These are phyloP conservation scores for Lachnellula hyalina DNA, from an alignment of 2,329 filamentous ascomycete species.

Conservation along the genomic window DNA sequence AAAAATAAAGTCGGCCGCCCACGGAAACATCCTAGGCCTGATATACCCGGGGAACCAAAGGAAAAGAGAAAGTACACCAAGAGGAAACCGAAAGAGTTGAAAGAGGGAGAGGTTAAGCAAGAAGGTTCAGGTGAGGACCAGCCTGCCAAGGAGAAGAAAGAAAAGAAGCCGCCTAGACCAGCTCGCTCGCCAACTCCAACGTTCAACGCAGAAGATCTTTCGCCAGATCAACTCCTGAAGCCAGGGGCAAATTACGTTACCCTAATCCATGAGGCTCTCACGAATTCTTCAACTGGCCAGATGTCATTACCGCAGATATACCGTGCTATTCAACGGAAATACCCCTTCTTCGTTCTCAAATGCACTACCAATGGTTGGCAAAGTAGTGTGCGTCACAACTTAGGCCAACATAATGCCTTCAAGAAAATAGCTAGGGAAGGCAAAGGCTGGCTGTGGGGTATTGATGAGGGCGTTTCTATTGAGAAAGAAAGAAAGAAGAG, in stretches of 20 bases:
- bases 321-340: slow-evolving; percentile 50
- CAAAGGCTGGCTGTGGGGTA: slow-evolving; percentile 53
- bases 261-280: slow-evolving; percentile 52
- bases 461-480: slow-evolving; percentile 47
- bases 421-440: slow-evolving; percentile 46
- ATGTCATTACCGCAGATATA: slow-evolving; percentile 58
- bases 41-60: slow-evolving; percentile 47
- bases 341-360: slow-evolving; percentile 52
- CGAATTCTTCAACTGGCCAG: slow-evolving; percentile 41
- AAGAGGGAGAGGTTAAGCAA: slow-evolving; percentile 40
- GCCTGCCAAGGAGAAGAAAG: slow-evolving; percentile 44
- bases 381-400: slow-evolving; percentile 56
- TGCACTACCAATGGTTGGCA: slow-evolving; percentile 53
- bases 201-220: slow-evolving; percentile 51
- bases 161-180: slow-evolving; percentile 43
- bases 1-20: slow-evolving; percentile 63
- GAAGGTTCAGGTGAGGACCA: slow-evolving; percentile 50
- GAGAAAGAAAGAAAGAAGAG: slow-evolving; percentile 50
- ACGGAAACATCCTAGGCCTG: slow-evolving; percentile 56
- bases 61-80: slow-evolving; percentile 65
- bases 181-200: slow-evolving; percentile 47
- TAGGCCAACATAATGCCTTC: slow-evolving; percentile 53
- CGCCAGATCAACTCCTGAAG: slow-evolving; percentile 69
- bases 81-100: slow-evolving; percentile 48
- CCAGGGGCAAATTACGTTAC: slow-evolving; percentile 52